Conservation (phyloP, 2,329 filamentous ascomycete genomes). For the Gaeumannomyces tritici region DNA sequence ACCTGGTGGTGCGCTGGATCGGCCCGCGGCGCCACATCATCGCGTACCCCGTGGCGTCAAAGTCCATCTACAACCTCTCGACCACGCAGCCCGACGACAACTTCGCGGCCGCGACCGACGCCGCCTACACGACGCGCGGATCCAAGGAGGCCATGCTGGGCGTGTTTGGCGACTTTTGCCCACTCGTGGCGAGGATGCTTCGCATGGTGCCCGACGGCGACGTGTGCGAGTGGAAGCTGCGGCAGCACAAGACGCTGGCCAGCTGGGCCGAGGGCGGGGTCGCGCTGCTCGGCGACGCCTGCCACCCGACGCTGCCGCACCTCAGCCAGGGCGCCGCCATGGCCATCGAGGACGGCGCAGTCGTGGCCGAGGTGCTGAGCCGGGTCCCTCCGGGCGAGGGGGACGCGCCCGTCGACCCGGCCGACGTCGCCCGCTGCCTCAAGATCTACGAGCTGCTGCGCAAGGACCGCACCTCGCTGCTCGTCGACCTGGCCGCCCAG, state of each 20-base stretch:
- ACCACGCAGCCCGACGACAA: slow-evolving; percentile 52
- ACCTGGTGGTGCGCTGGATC: slow-evolving; percentile 66
- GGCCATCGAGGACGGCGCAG: slow-evolving; percentile 57
- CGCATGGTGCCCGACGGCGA: slow-evolving; percentile 50
- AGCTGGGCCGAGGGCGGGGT: slow-evolving; percentile 49
- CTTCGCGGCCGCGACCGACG: slow-evolving; percentile 46
- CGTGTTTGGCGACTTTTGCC: slow-evolving; percentile 54
- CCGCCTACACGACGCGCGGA: slow-evolving; percentile 54
- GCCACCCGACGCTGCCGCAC: slow-evolving; percentile 59
- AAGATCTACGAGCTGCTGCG: slow-evolving; percentile 45
- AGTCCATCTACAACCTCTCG: slow-evolving; percentile 57
- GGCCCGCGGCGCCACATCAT: slow-evolving; percentile 68
- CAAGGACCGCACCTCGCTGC: slow-evolving; percentile 41
- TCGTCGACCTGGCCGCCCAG: slow-evolving; percentile 44
- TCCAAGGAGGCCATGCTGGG: slow-evolving; percentile 51
- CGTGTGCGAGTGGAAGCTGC: slow-evolving; percentile 56
- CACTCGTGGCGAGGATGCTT: slow-evolving; percentile 47
- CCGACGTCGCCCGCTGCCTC: slow-evolving; percentile 36
- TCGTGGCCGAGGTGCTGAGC: slow-evolving; percentile 43
- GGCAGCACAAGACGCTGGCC: slow-evolving; percentile 45
- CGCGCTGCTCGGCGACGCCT: slow-evolving; percentile 53
- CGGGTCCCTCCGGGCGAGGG: slow-evolving; percentile 18
- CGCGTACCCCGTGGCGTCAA: slow-evolving; percentile 62
- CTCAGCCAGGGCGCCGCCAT: slow-evolving; percentile 59
- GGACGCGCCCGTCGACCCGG: slow-evolving; percentile 18